Percentiles rank a stretch among this genome's conserved stretches.
Evolutionary conservation across 2,329 filamentous ascomycete species (phyloP).

Genomic region (Ascochyta clinopodiicola): DNA sequence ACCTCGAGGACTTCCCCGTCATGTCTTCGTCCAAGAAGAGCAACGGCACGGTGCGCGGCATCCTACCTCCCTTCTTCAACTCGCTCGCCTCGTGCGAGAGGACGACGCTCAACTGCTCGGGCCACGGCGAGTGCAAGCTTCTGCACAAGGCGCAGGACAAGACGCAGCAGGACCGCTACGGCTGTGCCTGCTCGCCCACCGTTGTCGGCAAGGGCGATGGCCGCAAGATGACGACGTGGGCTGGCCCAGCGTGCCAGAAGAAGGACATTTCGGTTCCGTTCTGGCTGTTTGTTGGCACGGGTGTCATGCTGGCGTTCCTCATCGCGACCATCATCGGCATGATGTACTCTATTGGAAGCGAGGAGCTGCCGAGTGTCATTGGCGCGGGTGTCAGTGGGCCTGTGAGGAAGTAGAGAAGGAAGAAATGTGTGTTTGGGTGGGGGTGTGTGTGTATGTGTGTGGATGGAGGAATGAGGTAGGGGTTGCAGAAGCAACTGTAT

Average conservation of each 20-base stretch:
- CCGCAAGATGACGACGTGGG: slow-evolving; percentile 75
- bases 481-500: slow-evolving; percentile 29
- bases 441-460: too few species aligned
- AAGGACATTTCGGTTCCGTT: slow-evolving; percentile 87
- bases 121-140: slow-evolving; percentile 77
- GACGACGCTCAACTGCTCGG: slow-evolving; percentile 79
- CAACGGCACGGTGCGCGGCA: slow-evolving; percentile 52
- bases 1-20: slow-evolving; percentile 39
- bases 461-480: not conserved
- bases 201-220: slow-evolving; percentile 56
- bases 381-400: slow-evolving; percentile 87
- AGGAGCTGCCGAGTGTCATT: slow-evolving; percentile 91
- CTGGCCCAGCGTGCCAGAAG: slow-evolving; percentile 87
- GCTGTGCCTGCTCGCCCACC: slow-evolving; percentile 75
- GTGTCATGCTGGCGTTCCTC: slow-evolving; percentile 71
- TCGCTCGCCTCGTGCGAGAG: slow-evolving; percentile 71
- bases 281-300: slow-evolving; percentile 82
- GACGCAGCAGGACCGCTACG: slow-evolving; percentile 69
- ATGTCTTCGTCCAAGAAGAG: slow-evolving; percentile 30
- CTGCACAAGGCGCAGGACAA: slow-evolving; percentile 61
- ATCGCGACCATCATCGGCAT: slow-evolving; percentile 76
- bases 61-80: slow-evolving; percentile 77
- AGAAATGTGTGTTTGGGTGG: not conserved
- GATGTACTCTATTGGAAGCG: slow-evolving; percentile 82
- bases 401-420: slow-evolving; percentile 46